Evolutionary conservation across 495 filamentous ascomycete species (phyloP), one percentile per base, ranked within the genome.

Genomic region (Neurospora terricola): DNA sequence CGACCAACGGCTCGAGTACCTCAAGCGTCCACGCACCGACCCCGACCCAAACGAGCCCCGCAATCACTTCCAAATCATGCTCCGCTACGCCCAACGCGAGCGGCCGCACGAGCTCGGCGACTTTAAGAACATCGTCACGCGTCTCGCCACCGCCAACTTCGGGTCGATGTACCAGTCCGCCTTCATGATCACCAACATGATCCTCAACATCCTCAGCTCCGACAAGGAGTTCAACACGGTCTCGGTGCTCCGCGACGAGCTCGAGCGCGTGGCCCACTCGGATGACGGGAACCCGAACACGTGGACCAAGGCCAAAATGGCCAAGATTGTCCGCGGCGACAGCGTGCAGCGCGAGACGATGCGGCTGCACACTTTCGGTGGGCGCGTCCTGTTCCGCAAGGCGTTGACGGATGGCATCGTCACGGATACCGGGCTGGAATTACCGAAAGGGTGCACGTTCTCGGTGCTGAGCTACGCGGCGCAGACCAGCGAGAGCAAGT

Each of bases 301-400:
- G 3, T 84, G 83, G 83, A 81, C 81, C 7, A 81, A 81, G 71
- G 73, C 72, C 38, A 78, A 70, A 10, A 62, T 82, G 30, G 73
- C 78, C 16, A 71, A 77, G n/a, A 82, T 85, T 80, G 73, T 79
- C 16, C 66, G 71, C 2, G 69, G 76, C 6, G 84, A 85, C 76
- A 85, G 83, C 42, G 80, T 81, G 1, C 73, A 77, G 36, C 81
- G 83, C 30, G 83, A 86, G 72, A 85, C 83, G 2, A 38, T 85
- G 48, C 79, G 84, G 1, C 9, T 79, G 27, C 73, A 82, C 34
- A 71, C 79, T 1, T 83, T 84, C 38, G 79, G 79, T 30, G 75
- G 74, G 18, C 80, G 83, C 10, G 54, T 62, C 14, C 36, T 83
- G 5, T 40, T 81, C 43, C 77, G 81, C 23, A 81, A 82, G 73